Evolutionary conservation across 1,284 basidiomycete genomes (phyloP), one percentile per base, ranked within the genome.

Genomic region (Phellinidium pouzarii): DNA sequence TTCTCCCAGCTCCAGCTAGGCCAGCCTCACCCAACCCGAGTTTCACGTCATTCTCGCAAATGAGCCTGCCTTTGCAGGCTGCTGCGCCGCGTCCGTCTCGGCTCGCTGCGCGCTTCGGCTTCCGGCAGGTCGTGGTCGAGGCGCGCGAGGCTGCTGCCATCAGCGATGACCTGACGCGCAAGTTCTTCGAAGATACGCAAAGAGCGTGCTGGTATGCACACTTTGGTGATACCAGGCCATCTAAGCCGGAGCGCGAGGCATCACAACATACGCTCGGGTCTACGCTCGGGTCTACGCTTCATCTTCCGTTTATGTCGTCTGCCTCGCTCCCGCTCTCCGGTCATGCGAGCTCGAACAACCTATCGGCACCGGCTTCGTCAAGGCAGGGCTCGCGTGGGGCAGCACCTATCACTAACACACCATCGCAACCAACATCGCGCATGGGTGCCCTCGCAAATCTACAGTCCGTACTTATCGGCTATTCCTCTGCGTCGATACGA

Each of bases 51-150:
- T 29, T 60, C 63, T 57, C 47, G 50, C 50, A 58, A 60, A 46
- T 42, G 59, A 59, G 58, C 61, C 58, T 44, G 65, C 60, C 43
- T 59, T 58, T 45, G 66, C 61, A 53, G 60, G 4, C 60, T 2
- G 64, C 69, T 5, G 61, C 65, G 0, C 76, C 79, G 2, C 79
- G 78, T 55, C 70, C 71, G 4, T 80, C 78, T 46, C 69, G 76
- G n/a, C 70, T 84, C 45, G 73, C 74, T 4, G 71, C 71, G 31
- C 68, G 70, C 45, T 66, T 79, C 11, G 79, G 76, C 1, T 79
- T 84, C 59, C 71, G 77, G 27, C 78, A 83, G 25, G 77, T 82
- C 5, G 80, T 82, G 0, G 80, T 82, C 17, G 73, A 78, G 48
- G 80, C 70, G 2, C 73, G 74, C 19, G 76, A 77, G 55, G 65